phyloP scores from a whole-genome alignment of 495 filamentous ascomycete species.

The Cercophora newfieldiana region DNA sequence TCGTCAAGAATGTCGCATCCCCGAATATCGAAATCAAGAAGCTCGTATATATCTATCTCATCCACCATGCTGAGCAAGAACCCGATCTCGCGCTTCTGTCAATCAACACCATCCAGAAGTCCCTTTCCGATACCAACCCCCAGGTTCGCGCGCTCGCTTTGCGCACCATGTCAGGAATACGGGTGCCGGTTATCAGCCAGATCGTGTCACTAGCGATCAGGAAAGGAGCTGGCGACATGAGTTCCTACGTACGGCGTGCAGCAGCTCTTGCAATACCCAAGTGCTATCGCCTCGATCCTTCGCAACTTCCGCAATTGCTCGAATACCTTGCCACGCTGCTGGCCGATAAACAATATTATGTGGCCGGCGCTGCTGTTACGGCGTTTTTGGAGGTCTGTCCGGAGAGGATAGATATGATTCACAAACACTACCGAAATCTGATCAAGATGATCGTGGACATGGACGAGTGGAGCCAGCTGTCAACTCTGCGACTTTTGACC shows the following conservation, averaged over 20 bases:
- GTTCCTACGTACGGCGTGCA: constrained; percentile 85
- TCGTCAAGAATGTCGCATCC: constrained; percentile 94
- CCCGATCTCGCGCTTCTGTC: constrained; percentile 93
- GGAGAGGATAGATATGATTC: constrained; percentile 79
- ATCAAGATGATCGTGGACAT: constrained; percentile 93
- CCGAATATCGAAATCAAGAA: constrained; percentile 93
- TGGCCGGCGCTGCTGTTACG: constrained; percentile 85
- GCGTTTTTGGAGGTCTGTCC: constrained; percentile 90
- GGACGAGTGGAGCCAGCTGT: constrained; percentile 97
- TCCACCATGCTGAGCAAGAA: constrained; percentile 92
- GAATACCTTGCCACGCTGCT: constrained; percentile 77
- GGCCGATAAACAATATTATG: constrained; percentile 90
- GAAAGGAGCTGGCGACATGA: constrained; percentile 89
- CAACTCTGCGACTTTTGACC: constrained; percentile 75
- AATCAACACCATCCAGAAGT: constrained; percentile 98
- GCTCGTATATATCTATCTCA: constrained; percentile 95
- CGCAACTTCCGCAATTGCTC: constrained; percentile 75
- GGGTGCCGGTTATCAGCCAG: constrained; percentile 96
- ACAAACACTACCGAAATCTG: constrained; percentile 81
- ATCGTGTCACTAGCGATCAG: constrained; percentile 97
- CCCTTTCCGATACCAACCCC: constrained; percentile 86
- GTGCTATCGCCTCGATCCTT: constrained; percentile 91
- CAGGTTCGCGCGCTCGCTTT: constrained; percentile 88
- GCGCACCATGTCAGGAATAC: constrained; percentile 91
- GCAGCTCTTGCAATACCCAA: constrained; percentile 96